Base-by-base conservation (phyloP, 495 filamentous ascomycete species). In the Aspergillus cavernicola region DNA sequence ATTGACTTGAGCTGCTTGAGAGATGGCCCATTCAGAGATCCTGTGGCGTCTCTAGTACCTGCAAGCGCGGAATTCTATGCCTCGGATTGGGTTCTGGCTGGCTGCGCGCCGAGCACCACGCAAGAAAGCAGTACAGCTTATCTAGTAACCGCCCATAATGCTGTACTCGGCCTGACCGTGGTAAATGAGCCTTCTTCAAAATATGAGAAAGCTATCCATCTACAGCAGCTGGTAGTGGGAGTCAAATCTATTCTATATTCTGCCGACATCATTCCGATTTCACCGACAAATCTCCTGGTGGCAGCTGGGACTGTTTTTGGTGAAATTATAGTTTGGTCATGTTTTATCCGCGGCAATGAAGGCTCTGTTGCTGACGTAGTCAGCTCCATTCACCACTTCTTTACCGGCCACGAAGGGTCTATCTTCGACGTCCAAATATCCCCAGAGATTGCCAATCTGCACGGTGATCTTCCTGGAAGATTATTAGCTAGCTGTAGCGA, bases 241-340 rank as follows among this genome's bases (percentile, higher is more conserved):
- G 90, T 91, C 8, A 80, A 86, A 46, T 93, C 89, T 5, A 90
- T 95, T 48, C 78, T 98, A 12, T 98, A 93, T 63, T 88, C 91
- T 10, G 92, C 90, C 1, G 81, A 91, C 57, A 67, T 92, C 19
- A 61, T 78, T 33, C 82, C 81, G 64, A 66, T 82, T n/a, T 76
- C 78, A 10, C 19, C 65, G 2, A 78, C 75, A 35, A 69, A 72
- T 35, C 64, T 96, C 29, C 74, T 97, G 22, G 77, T 96, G 12
- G 88, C 90, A 23, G 87, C 88, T 2, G 93, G 93, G 0, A 97
- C 95, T 0, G 90, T 89, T 0, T 97, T 96, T 66, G 93, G 93
- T 1, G 90, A 97, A 65, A 86, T 97, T 23, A 73, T 96, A 11
- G 79, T 96, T 3, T 97, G 92, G 92, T 92, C 86, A 52, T 88